Evolutionary conservation across 2,329 filamentous ascomycete genomes (phyloP), one percentile per base, ranked within the genome.

Genomic region (Pseudocercospora eumusae): DNA sequence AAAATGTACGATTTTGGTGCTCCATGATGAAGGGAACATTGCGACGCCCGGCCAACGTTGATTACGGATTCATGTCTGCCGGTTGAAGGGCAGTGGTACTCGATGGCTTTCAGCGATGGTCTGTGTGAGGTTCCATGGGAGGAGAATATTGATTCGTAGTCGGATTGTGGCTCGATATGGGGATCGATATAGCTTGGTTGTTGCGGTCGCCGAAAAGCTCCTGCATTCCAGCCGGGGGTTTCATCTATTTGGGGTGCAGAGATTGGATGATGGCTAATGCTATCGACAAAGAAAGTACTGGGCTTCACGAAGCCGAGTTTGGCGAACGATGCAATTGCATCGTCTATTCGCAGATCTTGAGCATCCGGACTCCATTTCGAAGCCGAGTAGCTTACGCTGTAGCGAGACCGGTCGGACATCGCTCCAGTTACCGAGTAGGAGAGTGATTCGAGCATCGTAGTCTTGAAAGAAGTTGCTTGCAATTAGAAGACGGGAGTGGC

Each of bases 341-440:
- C 55, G 55, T 57, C 55, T 9, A 57, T n/a, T 31, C 40, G 36
- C 20, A 57, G 21, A 21, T 47, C 42, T 45, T 28, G 42, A 45
- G 55, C 18, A 13, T 44, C 40, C 0, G 55, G 55, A 11, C 21
- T 27, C 55, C 55, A 57, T 47, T 47, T 57, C 2, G 55, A 44
- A 20, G 40, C 55, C 23, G 59, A 49, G 44, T 52, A 61, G 42
- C 53, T 57, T 9, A 57, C 15, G 42, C 55, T 56, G 44, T 61
- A 61, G 27, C 42, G 52, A n/a, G 59, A 56, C 6, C 20, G 40
- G 47, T 57, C 59, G 4, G 59, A 53, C 2, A 56, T 53, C 25
- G 31, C 40, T 13, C 60, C 60, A 15, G 47, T 42, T 10, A 50
- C 33, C 13, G 56, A 59, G 42, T 56, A 62, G 11, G 56, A 58